A percentile compares a stretch with the other conserved stretches of the same genome.
These are phyloP conservation scores for Colletotrichum tropicicola DNA, from an alignment of 2,329 filamentous ascomycete genomes.

Conservation along the genomic window DNA sequence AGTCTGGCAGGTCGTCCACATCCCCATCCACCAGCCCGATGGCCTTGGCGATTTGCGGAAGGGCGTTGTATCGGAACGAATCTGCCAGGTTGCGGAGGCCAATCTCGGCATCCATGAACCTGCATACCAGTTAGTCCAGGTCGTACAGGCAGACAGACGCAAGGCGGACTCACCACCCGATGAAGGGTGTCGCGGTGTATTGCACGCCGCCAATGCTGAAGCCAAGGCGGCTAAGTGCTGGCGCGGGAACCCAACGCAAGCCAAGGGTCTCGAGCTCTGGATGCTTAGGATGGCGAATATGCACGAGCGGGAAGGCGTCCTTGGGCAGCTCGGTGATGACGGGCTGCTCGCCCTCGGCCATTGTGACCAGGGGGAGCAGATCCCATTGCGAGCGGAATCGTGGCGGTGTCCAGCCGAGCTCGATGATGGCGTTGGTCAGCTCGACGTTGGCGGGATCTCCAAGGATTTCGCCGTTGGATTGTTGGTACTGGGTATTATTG, in stretches of 20 bases:
- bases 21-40: constrained; percentile 23
- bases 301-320: constrained; percentile 23
- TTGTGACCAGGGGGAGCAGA: constrained; percentile 21
- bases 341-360: constrained; percentile 26
- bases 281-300: constrained; percentile 28
- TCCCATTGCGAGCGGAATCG: constrained; percentile 28
- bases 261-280: constrained; percentile 24
- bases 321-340: constrained; percentile 27
- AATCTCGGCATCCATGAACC: constrained; percentile 30
- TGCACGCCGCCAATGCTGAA: constrained; percentile 29
- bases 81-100: constrained; percentile 25
- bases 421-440: constrained; percentile 25
- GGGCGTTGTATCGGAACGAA: constrained; percentile 26
- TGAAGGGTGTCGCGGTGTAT: constrained; percentile 24
- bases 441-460: constrained; percentile 27
- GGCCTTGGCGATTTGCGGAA: constrained; percentile 21
- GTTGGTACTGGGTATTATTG: constrained; percentile 7
- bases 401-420: constrained; percentile 26
- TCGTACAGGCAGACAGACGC: background rate
- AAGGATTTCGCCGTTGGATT: constrained; percentile 21
- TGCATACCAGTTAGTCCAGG: background rate
- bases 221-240: constrained; percentile 27
- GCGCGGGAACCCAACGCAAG: constrained; percentile 28
- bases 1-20: constrained; percentile 25
- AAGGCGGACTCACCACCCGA: constrained; percentile 10